phyloP scores from a whole-genome alignment of 768 basidiomycete species.

The Stropharia rugosoannulata region DNA sequence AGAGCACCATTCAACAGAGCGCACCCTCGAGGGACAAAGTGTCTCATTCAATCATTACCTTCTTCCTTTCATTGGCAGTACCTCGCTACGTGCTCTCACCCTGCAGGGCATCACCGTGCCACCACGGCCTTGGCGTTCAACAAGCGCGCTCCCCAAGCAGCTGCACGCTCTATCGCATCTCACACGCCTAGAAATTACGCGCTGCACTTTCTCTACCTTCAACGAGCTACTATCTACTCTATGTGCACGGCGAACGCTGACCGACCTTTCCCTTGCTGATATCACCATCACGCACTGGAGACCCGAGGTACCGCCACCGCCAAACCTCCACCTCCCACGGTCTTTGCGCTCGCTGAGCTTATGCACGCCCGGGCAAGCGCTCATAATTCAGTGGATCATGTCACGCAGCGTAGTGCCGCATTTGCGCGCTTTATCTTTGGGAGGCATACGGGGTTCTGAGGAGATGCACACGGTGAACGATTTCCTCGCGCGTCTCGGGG shows the following conservation, averaged over 20 bases:
- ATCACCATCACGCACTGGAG: conserved; percentile 1
- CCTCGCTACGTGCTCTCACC: not conserved
- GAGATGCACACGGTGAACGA: not conserved
- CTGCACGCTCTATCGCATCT: not conserved
- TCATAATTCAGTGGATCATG: not conserved
- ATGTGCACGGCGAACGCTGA: not conserved
- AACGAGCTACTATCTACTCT: not conserved
- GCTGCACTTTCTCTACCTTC: conserved; percentile 1
- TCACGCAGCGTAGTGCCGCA: not conserved
- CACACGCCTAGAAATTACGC: conserved; percentile 2
- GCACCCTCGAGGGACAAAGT: not conserved
- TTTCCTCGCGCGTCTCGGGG: not conserved
- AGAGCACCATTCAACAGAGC: not conserved
- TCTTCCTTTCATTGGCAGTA: conserved; percentile 2
- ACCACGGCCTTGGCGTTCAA: not conserved
- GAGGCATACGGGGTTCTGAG: not conserved
- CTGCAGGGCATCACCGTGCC: not conserved
- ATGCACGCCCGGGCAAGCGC: conserved; percentile 3
- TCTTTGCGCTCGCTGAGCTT: not conserved
- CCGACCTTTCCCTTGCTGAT: not conserved
- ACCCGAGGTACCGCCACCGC: not conserved
- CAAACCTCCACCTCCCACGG: not conserved
- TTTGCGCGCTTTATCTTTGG: not conserved
- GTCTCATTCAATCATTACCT: conserved; percentile 5
- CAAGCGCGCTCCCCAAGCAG: conserved; percentile 1